A percentile compares a stretch with the other conserved stretches of the same genome.
Conservation (phyloP, 179 eudicot species). For the Nepenthes alata region DNA sequence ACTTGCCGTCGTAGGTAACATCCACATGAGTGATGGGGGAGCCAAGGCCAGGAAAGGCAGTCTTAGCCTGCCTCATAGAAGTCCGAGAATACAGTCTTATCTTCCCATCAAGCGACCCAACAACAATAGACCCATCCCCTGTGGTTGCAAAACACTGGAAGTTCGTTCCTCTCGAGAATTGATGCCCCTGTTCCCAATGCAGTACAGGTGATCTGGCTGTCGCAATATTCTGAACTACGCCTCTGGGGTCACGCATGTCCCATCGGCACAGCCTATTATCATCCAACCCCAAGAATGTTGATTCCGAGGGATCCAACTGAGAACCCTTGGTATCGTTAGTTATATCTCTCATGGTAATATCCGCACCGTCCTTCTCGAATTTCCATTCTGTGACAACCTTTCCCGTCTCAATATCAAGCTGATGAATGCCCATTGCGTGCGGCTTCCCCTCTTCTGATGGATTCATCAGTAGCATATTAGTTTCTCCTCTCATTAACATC, state of each 20-base stretch:
- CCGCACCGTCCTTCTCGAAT: constrained; percentile 81
- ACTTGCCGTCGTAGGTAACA: constrained; percentile 94
- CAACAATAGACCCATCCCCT: constrained; percentile 94
- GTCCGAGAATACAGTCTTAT: constrained; percentile 77
- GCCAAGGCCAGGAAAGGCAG: constrained; percentile 96
- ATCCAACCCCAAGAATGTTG: constrained; percentile 86
- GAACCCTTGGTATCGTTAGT: constrained; percentile 71
- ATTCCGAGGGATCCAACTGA: constrained; percentile 78
- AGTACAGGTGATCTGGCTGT: constrained; percentile 52
- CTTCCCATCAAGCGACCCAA: constrained; percentile 96
- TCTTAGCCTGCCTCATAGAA: constrained; percentile 91
- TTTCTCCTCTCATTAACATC: constrained; percentile 83
- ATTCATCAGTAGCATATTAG: constrained; percentile 91
- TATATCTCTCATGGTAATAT: constrained; percentile 79
- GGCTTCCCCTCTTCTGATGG: constrained; percentile 64
- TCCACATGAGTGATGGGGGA: constrained; percentile 90
- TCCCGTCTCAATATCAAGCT: constrained; percentile 90
- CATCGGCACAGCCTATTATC: constrained; percentile 83
- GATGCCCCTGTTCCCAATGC: constrained; percentile 91
- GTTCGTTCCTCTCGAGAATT: constrained; percentile 83
- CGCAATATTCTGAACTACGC: constrained; percentile 63
- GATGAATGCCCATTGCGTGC: constrained; percentile 58
- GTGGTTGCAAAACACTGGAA: constrained; percentile 91
- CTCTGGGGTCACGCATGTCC: constrained; percentile 86
- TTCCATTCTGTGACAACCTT: constrained; percentile 88